Base-by-base conservation (phyloP, 495 filamentous ascomycete genomes). In the Talaromyces borbonicus region DNA sequence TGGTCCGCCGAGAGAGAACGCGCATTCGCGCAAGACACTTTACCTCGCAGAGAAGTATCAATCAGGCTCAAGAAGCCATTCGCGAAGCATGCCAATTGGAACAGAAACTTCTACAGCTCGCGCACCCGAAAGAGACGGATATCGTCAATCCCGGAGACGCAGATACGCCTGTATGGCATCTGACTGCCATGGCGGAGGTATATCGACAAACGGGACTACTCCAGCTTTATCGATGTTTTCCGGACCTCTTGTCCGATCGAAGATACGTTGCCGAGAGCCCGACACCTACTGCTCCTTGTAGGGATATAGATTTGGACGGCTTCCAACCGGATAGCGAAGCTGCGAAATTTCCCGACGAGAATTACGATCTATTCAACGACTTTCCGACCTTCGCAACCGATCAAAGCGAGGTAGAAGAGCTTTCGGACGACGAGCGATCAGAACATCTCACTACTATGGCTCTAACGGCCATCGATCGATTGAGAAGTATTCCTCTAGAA, bases 131-230 rank as follows among this genome's bases (percentile, higher is more conserved):
- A 3, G 66, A 67, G 47, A 61, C 71, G 5, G 73, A 69, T 38
- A 68, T 79, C 5, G 60, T 75, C 47, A 69, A 69, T 19, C 67
- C 73, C 12, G 73, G 72, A 7, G 75, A 79, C 41, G 67, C 71
- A 49, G 70, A 74, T 40, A 79, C 75, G 0, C 68, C 74, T 8
- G 71, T 76, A 25, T 68, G 71, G 60, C 72, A 79, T 46, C 69
- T 78, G 11, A 60, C 78, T 35, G 65, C 67, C n/a, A 71, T 79
- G 51, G 74, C 74, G 8, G 75, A 79, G 50, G 71, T 70, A 2
- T 77, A 76, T 49, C 68, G 74, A 15, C 75, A 72, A 35, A 70
- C 71, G 0, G 74, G 71, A 0, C 62, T 79, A 2, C 60, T 79
- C 49, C 67, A 77, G 30, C 51, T 79, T 14, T 79, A 79, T 49